These are phyloP conservation scores for Rhodosporidiobolus sp. DNA, from an alignment of 768 basidiomycete species.

Conservation along the genomic window DNA sequence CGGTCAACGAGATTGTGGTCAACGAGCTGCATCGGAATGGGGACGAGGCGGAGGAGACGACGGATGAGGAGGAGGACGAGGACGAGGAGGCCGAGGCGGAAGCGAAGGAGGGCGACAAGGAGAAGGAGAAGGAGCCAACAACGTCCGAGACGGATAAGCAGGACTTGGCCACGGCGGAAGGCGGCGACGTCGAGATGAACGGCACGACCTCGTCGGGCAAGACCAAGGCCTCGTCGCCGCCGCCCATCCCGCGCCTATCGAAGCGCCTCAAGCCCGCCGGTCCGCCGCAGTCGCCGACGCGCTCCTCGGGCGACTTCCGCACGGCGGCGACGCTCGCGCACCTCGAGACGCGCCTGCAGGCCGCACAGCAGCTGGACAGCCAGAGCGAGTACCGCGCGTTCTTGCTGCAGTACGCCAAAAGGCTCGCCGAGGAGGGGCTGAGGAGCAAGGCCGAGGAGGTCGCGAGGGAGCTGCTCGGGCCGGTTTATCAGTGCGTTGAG, in stretches of 20 bases:
- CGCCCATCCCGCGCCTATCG: constrained; percentile 53
- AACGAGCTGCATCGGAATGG: constrained; percentile 3
- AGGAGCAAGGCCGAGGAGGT: constrained; percentile 84
- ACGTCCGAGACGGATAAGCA: not conserved
- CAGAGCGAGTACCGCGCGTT: constrained; percentile 77
- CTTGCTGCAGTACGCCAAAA: constrained; percentile 72
- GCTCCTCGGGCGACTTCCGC: constrained; percentile 22
- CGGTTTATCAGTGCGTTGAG: constrained; percentile 73
- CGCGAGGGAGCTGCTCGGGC: constrained; percentile 83
- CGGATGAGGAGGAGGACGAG: not conserved
- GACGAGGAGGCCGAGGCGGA: not conserved
- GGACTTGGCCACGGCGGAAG: not conserved
- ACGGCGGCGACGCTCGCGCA: constrained; percentile 77
- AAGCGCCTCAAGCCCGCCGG: constrained; percentile 28
- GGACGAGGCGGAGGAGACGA: not conserved
- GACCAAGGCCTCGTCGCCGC: not conserved
- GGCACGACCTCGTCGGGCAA: constrained; percentile 7
- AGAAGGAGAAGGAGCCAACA: not conserved
- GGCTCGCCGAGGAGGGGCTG: constrained; percentile 85
- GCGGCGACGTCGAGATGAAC: constrained; percentile 15
- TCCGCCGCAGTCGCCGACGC: not conserved
- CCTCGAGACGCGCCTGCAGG: constrained; percentile 75
- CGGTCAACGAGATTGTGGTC: constrained; percentile 43
- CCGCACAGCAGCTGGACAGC: constrained; percentile 72
- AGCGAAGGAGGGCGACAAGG: too few relatives aligned